Evolutionary conservation across 176 grass and related monocot species (phyloP).

Genomic region (Oryza meridionalis): DNA sequence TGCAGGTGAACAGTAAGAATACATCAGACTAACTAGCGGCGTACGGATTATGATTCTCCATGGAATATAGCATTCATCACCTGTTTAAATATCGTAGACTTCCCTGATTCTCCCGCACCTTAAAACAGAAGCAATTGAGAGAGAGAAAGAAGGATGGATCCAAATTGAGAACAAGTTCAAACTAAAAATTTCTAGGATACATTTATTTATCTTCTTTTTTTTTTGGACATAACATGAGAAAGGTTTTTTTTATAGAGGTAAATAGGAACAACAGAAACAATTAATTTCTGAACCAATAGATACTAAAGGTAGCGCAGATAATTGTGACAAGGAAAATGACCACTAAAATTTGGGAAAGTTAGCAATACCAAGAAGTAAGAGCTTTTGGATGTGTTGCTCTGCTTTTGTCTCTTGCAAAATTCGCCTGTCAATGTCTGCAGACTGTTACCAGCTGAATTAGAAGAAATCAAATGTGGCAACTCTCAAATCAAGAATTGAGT

Average conservation of each 20-base stretch:
- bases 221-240: constrained; percentile 23
- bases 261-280: background rate
- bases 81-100: constrained; percentile 99
- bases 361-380: constrained; percentile 82
- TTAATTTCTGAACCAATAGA: background rate
- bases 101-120: constrained; percentile 96
- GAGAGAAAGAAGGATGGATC: background rate
- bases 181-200: background rate
- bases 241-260: background rate
- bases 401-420: constrained; percentile 93
- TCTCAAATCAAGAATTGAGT: background rate
- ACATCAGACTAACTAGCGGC: background rate
- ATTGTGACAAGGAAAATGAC: background rate
- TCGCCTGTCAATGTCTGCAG: constrained; percentile 75
- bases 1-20: constrained; percentile 42
- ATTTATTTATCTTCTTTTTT: constrained; percentile 2
- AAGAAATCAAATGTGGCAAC: constrained; percentile 27
- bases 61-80: constrained; percentile 41
- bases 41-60: constrained; percentile 18
- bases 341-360: background rate
- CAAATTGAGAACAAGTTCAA: constrained; percentile 4
- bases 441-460: constrained; percentile 44
- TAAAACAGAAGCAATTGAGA: constrained; percentile 31
- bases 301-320: background rate
- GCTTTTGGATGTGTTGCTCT: constrained; percentile 94